Evolutionary conservation across 345 rosid genomes (phyloP), one percentile per base, ranked within the genome.

Genomic region (Gossypioides kirkii): DNA sequence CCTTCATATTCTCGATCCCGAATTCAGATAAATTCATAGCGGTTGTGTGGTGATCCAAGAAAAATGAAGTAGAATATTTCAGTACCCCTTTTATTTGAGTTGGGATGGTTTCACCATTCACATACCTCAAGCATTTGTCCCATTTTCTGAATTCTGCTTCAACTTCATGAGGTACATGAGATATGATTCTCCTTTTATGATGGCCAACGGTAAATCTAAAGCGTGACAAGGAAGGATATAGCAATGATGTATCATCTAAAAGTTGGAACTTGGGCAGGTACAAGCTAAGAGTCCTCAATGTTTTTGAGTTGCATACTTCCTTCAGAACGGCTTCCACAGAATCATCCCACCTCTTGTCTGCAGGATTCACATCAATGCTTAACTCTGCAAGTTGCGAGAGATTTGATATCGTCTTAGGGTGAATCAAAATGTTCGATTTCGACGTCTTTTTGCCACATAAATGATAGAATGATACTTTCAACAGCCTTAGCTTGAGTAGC

Each of bases 41-140:
- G 41, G 73, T 74, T 17, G 46, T 11, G 20, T 79, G 78, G 6
- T 69, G 62, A n/a, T 82, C 82, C 64, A 82, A 45, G 75, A 63
- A 77, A 26, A 82, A 82, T 1, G 77, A 68, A 60, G 36, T 55
- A 45, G 82, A 59, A 5, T 45, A 22, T 3, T 10, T 25, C 2
- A 79, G 62, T 49, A 67, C 20, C 61, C 49, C 59, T 58, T 65
- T 43, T 8, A 79, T 49, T 13, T 71, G 77, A 12, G 0, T 49
- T 4, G 70, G 54, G 22, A 64, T 13, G 9, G 45, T 69, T 4
- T 10, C 63, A 43, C 82, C 82, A 73, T 76, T 82, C 28, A 74
- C 69, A 49, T 69, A 79, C 56, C 12, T 45, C 60, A 55, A 20
- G 60, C 60, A 55, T 22, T 55, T 55, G 60, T 10, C 60, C 60